A percentile compares a stretch with the other conserved stretches of the same genome.
phyloP scores from a whole-genome alignment of 257 asterid species.

The Solanum infundibuliforme region DNA sequence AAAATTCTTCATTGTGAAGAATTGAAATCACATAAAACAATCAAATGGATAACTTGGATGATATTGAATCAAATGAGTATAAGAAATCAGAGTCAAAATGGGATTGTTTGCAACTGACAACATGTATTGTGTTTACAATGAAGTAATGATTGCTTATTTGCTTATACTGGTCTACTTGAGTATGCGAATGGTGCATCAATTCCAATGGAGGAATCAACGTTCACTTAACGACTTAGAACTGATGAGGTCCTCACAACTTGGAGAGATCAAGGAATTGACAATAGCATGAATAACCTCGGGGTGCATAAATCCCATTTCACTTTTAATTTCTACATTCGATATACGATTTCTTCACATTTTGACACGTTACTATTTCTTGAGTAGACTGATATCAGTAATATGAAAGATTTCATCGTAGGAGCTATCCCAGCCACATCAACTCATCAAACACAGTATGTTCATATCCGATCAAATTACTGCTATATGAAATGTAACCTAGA shows the following conservation, averaged over 20 bases:
- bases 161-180: slow-evolving; percentile 76
- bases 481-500: background rate
- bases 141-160: slow-evolving; percentile 70
- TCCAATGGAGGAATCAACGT: slow-evolving; percentile 69
- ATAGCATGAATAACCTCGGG: background rate
- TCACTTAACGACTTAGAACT: slow-evolving; percentile 82
- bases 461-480: no score
- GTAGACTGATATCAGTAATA: no score
- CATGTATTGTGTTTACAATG: slow-evolving; percentile 70
- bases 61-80: background rate
- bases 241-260: slow-evolving; percentile 86
- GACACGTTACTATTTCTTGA: no score
- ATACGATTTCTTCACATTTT: no score
- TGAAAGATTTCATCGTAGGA: no score
- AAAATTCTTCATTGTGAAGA: background rate
- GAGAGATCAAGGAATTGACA: slow-evolving; percentile 51
- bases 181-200: slow-evolving; percentile 60
- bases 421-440: background rate
- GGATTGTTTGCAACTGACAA: no score
- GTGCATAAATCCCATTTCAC: no score
- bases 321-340: no score
- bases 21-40: background rate
- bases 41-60: background rate
- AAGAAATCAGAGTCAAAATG: background rate
- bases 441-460: background rate